Evolutionary conservation across 805 yeast genomes (phyloP), one percentile per base, ranked within the genome.

Genomic region (Saturnispora sanitii): DNA sequence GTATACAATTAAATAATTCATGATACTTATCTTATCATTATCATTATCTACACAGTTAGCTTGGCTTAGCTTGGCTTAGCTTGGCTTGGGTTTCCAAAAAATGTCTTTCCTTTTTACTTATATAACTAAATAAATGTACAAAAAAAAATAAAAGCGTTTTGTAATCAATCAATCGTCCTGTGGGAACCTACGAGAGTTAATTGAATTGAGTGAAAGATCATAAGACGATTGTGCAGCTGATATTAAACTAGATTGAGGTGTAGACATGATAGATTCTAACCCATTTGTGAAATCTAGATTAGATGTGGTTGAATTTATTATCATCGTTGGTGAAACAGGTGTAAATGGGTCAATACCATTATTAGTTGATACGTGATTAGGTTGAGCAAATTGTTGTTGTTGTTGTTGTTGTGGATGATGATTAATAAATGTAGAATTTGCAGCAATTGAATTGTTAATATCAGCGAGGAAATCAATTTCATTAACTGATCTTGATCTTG

Each of bases 401-500:
- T n/a, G n/a, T n/a, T n/a, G n/a, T n/a, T n/a, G n/a, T n/a, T n/a
- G n/a, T n/a, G n/a, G n/a, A n/a, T n/a, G n/a, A n/a, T n/a, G 16
- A 16, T 30, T 30, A 20, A 28, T 22, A 7, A 39, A 29, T 4
- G 42, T 39, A 6, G 42, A 39, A 15, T 34, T 33, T 15, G 37
- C 42, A 8, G 30, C 8, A 12, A 27, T 27, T 25, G 27, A 12
- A 26, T 25, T 26, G 9, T 39, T 33, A 11, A 39, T 27, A 17
- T 39, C 37, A 11, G 17, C 16, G 21, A 54, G 38, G 5, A 38
- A 41, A 34, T 52, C 57, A 34, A 60, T 48, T 31, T 58, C 60
- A 20, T 58, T 57, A 33, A 60, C 45, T 13, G 65, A 60, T 32
- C 62, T 49, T 4, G 65, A 60, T 43, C 65, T 51, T 7, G 63